Percentiles rank a stretch among this genome's conserved stretches.
Evolutionary conservation across 2,329 filamentous ascomycete species (phyloP).

Genomic region (Neonectria coccinea): DNA sequence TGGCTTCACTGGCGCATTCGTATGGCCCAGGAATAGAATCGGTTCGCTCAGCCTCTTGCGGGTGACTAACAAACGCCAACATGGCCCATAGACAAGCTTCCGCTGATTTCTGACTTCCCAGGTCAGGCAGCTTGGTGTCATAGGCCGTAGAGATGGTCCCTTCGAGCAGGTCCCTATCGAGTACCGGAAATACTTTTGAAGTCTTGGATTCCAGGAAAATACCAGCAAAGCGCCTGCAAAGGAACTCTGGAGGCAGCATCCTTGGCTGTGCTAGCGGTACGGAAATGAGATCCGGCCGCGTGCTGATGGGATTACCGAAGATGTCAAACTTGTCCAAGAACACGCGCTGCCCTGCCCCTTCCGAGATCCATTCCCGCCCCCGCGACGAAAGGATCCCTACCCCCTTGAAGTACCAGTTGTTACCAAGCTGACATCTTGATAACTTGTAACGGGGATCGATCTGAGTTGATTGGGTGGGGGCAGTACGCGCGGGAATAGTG

Average conservation of each 20-base stretch:
- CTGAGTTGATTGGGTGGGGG: neutral
- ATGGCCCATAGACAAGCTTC: slow-evolving; percentile 10
- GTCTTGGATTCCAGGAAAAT: slow-evolving; percentile 4
- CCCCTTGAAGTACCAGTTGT: slow-evolving; percentile 38
- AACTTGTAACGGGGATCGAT: slow-evolving; percentile 25
- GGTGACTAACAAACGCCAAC: neutral
- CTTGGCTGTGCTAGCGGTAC: neutral
- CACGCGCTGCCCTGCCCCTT: slow-evolving; percentile 34
- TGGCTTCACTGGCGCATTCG: slow-evolving; percentile 5
- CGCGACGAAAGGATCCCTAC: slow-evolving; percentile 33
- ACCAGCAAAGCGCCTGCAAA: neutral
- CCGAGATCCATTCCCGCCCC: slow-evolving; percentile 35
- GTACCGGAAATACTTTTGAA: slow-evolving; percentile 3
- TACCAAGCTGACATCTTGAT: slow-evolving; percentile 32
- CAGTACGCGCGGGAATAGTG: neutral
- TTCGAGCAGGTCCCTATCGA: slow-evolving; percentile 3
- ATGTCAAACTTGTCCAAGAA: slow-evolving; percentile 37
- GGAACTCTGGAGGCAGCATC: slow-evolving; percentile 7
- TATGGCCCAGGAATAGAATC: neutral
- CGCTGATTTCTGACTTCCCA: neutral
- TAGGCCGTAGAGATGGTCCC: slow-evolving; percentile 1
- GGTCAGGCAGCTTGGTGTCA: neutral
- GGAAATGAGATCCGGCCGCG: neutral
- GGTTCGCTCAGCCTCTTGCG: neutral
- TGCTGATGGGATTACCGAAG: slow-evolving; percentile 15